phyloP scores from a whole-genome alignment of 2,329 filamentous ascomycete species.

The Colletotrichum spinosum region DNA sequence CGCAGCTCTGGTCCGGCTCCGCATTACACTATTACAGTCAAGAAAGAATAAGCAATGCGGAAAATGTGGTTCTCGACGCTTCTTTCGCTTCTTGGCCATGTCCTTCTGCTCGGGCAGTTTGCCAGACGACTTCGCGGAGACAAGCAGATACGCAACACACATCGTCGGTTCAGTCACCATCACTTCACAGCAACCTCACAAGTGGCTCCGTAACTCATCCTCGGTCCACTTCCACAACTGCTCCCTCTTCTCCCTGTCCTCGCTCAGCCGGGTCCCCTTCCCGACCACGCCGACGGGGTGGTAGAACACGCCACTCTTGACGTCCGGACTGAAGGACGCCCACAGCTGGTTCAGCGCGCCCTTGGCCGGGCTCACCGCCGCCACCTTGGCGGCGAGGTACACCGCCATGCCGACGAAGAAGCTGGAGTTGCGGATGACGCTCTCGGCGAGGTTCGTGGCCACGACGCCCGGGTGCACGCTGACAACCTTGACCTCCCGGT shows the following conservation, averaged over 20 bases:
- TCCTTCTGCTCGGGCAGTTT: slow-evolving; percentile 8
- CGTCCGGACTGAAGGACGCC: slow-evolving; percentile 43
- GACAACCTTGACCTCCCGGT: slow-evolving; percentile 43
- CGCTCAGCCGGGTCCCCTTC: slow-evolving; percentile 39
- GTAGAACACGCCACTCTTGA: slow-evolving; percentile 47
- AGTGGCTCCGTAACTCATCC: slow-evolving; percentile 43
- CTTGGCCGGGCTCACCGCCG: slow-evolving; percentile 41
- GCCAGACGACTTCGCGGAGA: too few relatives aligned
- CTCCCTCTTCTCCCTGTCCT: slow-evolving; percentile 43
- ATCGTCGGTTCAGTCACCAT: too few relatives aligned
- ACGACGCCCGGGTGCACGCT: slow-evolving; percentile 47
- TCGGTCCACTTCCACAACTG: slow-evolving; percentile 52
- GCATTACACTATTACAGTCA: neutral
- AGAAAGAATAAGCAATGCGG: neutral
- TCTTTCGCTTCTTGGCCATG: neutral
- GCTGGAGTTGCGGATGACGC: slow-evolving; percentile 82
- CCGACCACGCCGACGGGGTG: slow-evolving; percentile 46
- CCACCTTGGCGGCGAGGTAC: slow-evolving; percentile 81
- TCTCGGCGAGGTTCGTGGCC: slow-evolving; percentile 42
- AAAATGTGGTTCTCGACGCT: neutral
- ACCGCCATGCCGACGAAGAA: slow-evolving; percentile 99
- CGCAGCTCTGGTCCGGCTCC: slow-evolving; percentile 15
- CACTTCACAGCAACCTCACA: neutral
- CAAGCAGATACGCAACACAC: too few relatives aligned
- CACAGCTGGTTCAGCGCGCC: slow-evolving; percentile 45